Conservation (phyloP, 768 basidiomycete species). For the Terana coerulea region DNA sequence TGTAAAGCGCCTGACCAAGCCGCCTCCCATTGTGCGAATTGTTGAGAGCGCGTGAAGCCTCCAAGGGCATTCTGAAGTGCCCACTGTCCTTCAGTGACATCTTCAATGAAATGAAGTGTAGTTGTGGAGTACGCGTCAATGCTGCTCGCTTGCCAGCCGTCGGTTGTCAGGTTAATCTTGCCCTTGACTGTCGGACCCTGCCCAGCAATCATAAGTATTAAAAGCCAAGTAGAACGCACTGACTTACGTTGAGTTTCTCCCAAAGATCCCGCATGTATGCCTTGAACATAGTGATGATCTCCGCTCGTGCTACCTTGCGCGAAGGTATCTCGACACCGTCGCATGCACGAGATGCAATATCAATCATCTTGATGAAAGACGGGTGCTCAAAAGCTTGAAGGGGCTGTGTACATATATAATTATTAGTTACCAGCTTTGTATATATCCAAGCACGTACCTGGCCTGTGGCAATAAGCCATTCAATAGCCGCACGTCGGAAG, state of each 20-base stretch:
- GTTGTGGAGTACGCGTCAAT: slow-evolving; percentile 36
- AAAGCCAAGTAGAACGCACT: too few relatives aligned
- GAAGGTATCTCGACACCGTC: slow-evolving; percentile 31
- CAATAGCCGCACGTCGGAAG: slow-evolving; percentile 26
- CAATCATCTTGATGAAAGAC: slow-evolving; percentile 30
- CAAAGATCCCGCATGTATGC: not conserved
- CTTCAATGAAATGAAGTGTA: slow-evolving; percentile 38
- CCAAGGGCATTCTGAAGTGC: slow-evolving; percentile 26
- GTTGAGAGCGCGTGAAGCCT: slow-evolving; percentile 34
- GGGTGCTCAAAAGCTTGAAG: slow-evolving; percentile 29
- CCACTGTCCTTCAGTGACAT: slow-evolving; percentile 24
- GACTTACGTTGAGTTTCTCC: not conserved
- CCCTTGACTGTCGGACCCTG: too few relatives aligned
- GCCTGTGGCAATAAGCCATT: slow-evolving; percentile 35
- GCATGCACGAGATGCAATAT: slow-evolving; percentile 30
- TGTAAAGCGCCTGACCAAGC: slow-evolving; percentile 36
- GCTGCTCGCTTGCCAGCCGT: slow-evolving; percentile 38
- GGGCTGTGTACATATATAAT: slow-evolving; percentile 17
- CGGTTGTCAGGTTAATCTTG: slow-evolving; percentile 32
- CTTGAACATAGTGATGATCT: slow-evolving; percentile 26
- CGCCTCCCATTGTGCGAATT: slow-evolving; percentile 32
- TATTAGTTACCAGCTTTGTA: not conserved
- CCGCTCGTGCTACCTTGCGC: slow-evolving; percentile 20
- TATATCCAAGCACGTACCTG: slow-evolving; percentile 25
- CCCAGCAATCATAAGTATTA: too few relatives aligned